phyloP scores from a whole-genome alignment of 2,329 filamentous ascomycete species.

The Helotiales sp. region DNA sequence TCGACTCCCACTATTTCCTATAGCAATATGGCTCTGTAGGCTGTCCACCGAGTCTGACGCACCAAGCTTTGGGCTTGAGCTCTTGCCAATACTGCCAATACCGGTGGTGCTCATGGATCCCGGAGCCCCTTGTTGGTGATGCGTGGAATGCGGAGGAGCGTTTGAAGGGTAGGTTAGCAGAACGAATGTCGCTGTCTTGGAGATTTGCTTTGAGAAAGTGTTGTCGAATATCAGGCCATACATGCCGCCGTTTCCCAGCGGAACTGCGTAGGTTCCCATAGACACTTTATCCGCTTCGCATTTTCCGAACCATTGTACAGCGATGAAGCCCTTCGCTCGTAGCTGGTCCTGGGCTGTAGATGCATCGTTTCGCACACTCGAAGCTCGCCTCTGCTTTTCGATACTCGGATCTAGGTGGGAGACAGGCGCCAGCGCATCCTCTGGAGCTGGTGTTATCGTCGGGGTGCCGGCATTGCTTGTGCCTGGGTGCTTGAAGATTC shows the following conservation, averaged over 20 bases:
- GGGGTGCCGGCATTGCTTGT: conserved; percentile 43
- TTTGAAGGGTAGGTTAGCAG: conserved; percentile 91
- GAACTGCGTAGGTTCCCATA: conserved; percentile 85
- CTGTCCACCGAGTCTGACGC: conserved; percentile 65
- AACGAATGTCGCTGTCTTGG: conserved; percentile 94
- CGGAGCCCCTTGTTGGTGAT: conserved; percentile 68
- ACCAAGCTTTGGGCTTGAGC: conserved; percentile 52
- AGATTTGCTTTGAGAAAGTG: conserved; percentile 93
- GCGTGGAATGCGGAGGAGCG: conserved; percentile 74
- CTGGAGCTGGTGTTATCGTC: conserved; percentile 30
- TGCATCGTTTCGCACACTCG: conserved; percentile 60
- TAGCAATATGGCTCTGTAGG: conserved; percentile 55
- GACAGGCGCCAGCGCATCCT: conserved; percentile 34
- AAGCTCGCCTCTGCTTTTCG: conserved; percentile 40
- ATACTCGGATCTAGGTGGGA: conserved; percentile 34
- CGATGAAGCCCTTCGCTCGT: conserved; percentile 68
- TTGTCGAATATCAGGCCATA: conserved; percentile 98
- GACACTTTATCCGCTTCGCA: conserved; percentile 96
- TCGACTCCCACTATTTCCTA: conserved; percentile 43
- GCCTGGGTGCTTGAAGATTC: conserved; percentile 95
- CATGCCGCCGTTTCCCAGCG: conserved; percentile 78
- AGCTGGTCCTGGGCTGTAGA: conserved; percentile 67
- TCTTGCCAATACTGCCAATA: conserved; percentile 57
- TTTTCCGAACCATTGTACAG: conserved; percentile 87
- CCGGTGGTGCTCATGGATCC: conserved; percentile 28